Base-by-base conservation (phyloP, 225 moss, liverwort and hornwort genomes). In the Ulota crispa region DNA sequence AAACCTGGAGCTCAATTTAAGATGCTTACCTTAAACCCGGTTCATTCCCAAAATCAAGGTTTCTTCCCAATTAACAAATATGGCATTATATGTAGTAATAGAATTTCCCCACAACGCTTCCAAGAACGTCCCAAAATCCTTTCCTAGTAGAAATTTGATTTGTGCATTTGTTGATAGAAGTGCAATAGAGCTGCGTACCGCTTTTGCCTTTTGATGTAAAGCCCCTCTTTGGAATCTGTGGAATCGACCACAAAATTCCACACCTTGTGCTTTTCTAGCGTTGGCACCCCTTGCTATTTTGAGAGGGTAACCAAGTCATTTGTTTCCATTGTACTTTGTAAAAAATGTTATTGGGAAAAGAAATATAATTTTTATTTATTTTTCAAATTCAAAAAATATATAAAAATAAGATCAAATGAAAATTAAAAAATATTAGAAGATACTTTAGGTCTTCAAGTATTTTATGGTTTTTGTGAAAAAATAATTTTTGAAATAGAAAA, bases 61-160 rank as follows among this genome's bases (percentile, higher is more conserved):
- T n/a, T n/a, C n/a, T n/a, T n/a, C n/a, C n/a, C n/a, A n/a, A n/a
- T n/a, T n/a, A n/a, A n/a, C n/a, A n/a, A n/a, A n/a, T n/a, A n/a
- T n/a, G n/a, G n/a, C n/a, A n/a, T n/a, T n/a, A n/a, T n/a, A 86
- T 75, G 61, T 90, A 90, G 30, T 76, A 89, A 60, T 80, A 92
- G 28, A 86, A 87, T 63, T 88, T 87, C 32, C 88, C 92, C 23
- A 90, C 88, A 43, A 70, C 72, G 15, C 84, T 82, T 20, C 92
- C 86, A 3, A 85, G 83, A 2, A 85, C 85, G 47, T 69, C 65
- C 15, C 92, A 88, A 0, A 86, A 0, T 45, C 86, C 92, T 66
- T 65, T 88, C 84, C 80, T 88, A 9, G 47, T 43, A 21, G 61
- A 84, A 15, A 20, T 32, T 37, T 83, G 76, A 37, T 62, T 86